Evolutionary conservation across 202 grass and related monocot genomes (phyloP).

Genomic region (Eragrostis tef): DNA sequence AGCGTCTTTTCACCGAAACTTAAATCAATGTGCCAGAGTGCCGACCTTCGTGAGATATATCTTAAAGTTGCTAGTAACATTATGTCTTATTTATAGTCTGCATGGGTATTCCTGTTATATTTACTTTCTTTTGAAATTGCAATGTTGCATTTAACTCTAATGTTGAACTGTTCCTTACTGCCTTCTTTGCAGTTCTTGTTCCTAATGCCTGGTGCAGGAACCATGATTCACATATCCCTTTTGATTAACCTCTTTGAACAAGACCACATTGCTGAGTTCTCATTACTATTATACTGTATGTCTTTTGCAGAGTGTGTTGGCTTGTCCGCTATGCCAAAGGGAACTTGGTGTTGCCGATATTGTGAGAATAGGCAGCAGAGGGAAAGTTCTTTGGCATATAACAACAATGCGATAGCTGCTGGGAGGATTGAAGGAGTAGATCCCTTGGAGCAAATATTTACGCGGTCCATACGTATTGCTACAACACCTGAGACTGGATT

Average conservation of each 20-base stretch:
- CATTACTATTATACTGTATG: not conserved
- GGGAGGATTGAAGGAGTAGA: slow-evolving; percentile 79
- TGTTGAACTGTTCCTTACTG: slow-evolving; percentile 29
- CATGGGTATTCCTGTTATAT: slow-evolving; percentile 3
- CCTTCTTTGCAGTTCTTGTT: slow-evolving; percentile 22
- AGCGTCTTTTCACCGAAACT: not conserved
- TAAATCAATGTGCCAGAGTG: slow-evolving; percentile 14
- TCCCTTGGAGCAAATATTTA: slow-evolving; percentile 87
- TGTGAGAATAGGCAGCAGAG: slow-evolving; percentile 79
- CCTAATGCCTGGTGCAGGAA: not conserved
- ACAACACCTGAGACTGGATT: slow-evolving; percentile 63
- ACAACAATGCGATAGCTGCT: slow-evolving; percentile 81
- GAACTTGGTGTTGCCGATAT: slow-evolving; percentile 82
- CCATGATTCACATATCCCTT: slow-evolving; percentile 11
- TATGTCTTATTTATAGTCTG: slow-evolving; percentile 4
- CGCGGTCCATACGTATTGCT: slow-evolving; percentile 69
- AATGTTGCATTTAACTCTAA: slow-evolving; percentile 4
- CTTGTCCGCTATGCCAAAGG: slow-evolving; percentile 59
- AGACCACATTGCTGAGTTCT: not conserved
- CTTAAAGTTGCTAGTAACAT: not conserved
- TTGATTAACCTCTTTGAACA: slow-evolving; percentile 14
- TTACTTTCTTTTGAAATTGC: slow-evolving; percentile 3
- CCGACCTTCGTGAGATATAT: slow-evolving; percentile 7
- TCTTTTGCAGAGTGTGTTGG: slow-evolving; percentile 76
- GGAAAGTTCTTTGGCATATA: slow-evolving; percentile 69